Base-by-base conservation (phyloP, 2,329 filamentous ascomycete species). In the Cladophialophora immunda region DNA sequence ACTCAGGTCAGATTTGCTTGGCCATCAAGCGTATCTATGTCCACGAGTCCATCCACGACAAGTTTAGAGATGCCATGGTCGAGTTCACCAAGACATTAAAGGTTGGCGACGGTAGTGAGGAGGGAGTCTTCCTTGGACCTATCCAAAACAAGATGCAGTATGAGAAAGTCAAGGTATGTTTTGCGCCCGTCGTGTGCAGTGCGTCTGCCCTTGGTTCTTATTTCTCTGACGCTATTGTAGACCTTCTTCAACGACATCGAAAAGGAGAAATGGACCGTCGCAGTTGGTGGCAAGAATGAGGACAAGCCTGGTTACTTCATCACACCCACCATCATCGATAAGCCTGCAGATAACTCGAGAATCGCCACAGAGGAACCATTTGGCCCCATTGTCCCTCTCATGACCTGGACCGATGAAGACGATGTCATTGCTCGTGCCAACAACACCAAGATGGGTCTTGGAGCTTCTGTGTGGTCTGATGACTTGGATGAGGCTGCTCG, bases 71-170 rank as follows among this genome's bases (percentile, higher is more conserved):
- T 61, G 81, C 79, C 47, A 80, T 84, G 79, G 84, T 81, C 64
- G 80, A 79, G 58, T 73, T 74, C 56, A 77, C 75, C 63, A 75
- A 76, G 65, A 69, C 66, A 9, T 63, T 75, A 56, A 75, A 74
- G 56, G 65, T 72, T 27, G 73, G 75, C 27, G 71, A 75, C 79
- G 75, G 76, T 64, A 74, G 73, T 17, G 75, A 78, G 60, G 79
- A 81, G 13, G 81, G 78, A 4, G 79, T 80, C 22, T 79, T 85
- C 67, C 84, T 89, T 1, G 90, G 89, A 0, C 89, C 89, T 0
- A 77, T 91, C 3, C 87, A 89, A 68, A 91, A 91, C 77, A 76
- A 81, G 69, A 85, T 87, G 84, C 89, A 91, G 76, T 91, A 84
- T 72, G 85, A 89, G 52, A 84, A 84, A 50, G 86, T 88, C 38